phyloP scores from a whole-genome alignment of 176 grass and related monocot species.

The Oryza rufipogon region DNA sequence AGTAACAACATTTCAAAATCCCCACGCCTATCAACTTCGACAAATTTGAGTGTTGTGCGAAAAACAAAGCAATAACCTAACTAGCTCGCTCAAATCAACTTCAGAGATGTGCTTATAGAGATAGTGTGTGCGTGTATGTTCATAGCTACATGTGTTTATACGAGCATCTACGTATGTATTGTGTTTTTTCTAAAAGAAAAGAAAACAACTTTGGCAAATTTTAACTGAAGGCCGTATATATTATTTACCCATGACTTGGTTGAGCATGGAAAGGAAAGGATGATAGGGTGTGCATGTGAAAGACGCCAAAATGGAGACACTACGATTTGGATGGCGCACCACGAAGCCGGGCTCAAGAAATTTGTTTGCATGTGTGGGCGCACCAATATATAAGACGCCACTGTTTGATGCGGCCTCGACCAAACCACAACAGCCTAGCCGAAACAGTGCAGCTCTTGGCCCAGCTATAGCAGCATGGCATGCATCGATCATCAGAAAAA shows the following conservation, averaged over 20 bases:
- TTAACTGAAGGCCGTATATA: too few species aligned
- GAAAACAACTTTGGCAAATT: too few species aligned
- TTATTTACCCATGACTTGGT: too few species aligned
- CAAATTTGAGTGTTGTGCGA: background rate
- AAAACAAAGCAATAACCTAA: background rate
- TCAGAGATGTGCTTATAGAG: too few species aligned
- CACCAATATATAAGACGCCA: background rate
- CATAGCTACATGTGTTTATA: too few species aligned
- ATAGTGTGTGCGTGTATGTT: too few species aligned
- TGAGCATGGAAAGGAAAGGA: background rate
- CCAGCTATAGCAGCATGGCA: background rate
- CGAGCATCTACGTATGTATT: too few species aligned
- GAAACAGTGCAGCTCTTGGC: constrained; percentile 19
- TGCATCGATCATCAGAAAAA: background rate
- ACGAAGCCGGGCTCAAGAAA: background rate
- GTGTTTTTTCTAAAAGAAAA: too few species aligned
- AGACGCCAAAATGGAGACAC: background rate
- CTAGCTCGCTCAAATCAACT: background rate
- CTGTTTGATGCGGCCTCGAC: constrained; percentile 18
- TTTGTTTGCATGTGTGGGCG: constrained; percentile 8
- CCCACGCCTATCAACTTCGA: background rate
- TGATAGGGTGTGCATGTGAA: background rate
- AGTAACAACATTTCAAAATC: constrained; percentile 4
- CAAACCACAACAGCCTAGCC: constrained; percentile 31
- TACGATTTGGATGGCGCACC: background rate